Conservation (phyloP, 2,329 filamentous ascomycete species). For the Dryadomyces quercivorus region DNA sequence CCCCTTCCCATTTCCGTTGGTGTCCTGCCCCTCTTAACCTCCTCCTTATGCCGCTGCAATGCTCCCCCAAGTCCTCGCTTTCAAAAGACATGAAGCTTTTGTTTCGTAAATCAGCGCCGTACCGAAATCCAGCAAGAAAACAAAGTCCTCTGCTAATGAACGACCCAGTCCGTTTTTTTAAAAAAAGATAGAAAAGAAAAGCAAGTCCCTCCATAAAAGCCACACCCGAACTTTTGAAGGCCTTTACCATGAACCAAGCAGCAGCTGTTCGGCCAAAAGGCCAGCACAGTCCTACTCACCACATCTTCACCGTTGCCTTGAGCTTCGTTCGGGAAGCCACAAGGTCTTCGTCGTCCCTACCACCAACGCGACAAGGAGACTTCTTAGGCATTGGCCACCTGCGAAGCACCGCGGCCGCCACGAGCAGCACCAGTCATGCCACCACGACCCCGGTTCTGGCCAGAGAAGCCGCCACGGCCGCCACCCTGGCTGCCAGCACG, state of each 20-base stretch:
- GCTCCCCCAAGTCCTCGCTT: not conserved
- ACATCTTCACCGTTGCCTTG: not conserved
- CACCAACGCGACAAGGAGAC: too few relatives aligned
- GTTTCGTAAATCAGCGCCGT: conserved; percentile 10
- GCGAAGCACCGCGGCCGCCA: conserved; percentile 49
- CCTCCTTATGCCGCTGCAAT: not conserved
- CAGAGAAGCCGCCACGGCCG: conserved; percentile 56
- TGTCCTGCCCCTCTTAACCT: too few relatives aligned
- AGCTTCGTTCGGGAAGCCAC: not conserved
- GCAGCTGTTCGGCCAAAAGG: not conserved
- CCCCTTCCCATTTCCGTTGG: not conserved
- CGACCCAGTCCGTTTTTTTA: not conserved
- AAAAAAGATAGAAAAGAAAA: not conserved
- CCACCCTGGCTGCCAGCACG: conserved; percentile 44
- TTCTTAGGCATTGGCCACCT: conserved; percentile 37
- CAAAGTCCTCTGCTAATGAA: conserved; percentile 1
- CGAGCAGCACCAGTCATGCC: conserved; percentile 55
- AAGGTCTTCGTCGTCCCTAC: not conserved
- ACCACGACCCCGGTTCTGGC: conserved; percentile 49
- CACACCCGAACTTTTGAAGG: conserved; percentile 4
- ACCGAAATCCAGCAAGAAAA: conserved; percentile 8
- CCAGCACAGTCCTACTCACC: not conserved
- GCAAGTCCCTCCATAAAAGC: not conserved
- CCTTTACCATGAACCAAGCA: not conserved
- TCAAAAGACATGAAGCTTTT: conserved; percentile 6